phyloP scores from a whole-genome alignment of 1,284 basidiomycete genomes.

The Polyporus tsugae region DNA sequence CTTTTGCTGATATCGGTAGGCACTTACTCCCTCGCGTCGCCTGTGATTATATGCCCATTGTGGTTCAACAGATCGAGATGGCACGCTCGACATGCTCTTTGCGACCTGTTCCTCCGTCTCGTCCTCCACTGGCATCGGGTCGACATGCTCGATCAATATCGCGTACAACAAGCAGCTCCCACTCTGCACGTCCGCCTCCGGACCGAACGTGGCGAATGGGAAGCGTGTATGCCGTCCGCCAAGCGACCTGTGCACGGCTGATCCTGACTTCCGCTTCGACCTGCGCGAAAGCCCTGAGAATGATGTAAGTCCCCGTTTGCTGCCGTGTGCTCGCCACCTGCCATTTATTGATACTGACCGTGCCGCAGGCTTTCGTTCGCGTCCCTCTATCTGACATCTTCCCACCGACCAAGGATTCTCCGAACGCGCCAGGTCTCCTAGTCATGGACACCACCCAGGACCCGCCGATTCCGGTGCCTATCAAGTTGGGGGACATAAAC shows the following conservation, averaged over 20 bases:
- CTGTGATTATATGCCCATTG: not conserved
- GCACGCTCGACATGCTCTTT: conserved; percentile 96
- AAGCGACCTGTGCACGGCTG: conserved; percentile 83
- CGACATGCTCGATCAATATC: conserved; percentile 86
- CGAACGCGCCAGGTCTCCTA: conserved; percentile 63
- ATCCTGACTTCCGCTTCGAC: conserved; percentile 84
- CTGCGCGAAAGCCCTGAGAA: conserved; percentile 61
- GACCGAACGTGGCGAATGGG: conserved; percentile 57
- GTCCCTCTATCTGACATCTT: conserved; percentile 76
- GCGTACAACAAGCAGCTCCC: conserved; percentile 94
- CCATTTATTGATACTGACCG: not conserved
- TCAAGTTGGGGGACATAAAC: conserved; percentile 91
- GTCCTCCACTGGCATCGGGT: conserved; percentile 71
- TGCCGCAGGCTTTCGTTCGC: conserved; percentile 65
- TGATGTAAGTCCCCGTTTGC: conserved; percentile 51
- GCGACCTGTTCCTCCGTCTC: conserved; percentile 83
- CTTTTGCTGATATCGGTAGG: conserved; percentile 93
- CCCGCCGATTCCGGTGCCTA: conserved; percentile 76
- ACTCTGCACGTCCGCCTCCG: conserved; percentile 70
- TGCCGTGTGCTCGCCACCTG: not conserved
- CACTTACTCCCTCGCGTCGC: not conserved
- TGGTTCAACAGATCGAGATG: conserved; percentile 81
- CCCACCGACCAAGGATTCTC: conserved; percentile 45
- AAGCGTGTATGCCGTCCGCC: conserved; percentile 76
- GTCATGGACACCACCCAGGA: conserved; percentile 70